A percentile compares a stretch with the other conserved stretches of the same genome.
Conservation (phyloP, 2,329 filamentous ascomycete species). For the Exserohilum turcica region DNA sequence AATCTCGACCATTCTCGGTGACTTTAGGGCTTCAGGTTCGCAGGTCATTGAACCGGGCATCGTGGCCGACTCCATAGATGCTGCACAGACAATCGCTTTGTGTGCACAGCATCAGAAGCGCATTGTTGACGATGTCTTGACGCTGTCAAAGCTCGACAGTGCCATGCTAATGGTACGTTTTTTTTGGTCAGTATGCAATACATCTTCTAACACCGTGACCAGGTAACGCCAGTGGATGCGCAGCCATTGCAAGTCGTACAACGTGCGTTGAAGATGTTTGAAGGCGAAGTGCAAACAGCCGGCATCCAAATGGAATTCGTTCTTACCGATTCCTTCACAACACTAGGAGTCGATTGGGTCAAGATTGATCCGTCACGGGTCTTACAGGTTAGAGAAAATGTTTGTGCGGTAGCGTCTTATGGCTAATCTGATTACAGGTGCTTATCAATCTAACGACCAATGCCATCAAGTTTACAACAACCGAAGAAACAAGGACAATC, state of each 20-base stretch:
- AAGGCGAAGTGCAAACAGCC: conserved; percentile 71
- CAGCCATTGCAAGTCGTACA: conserved; percentile 70
- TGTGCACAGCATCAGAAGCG: conserved; percentile 80
- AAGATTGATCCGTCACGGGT: conserved; percentile 76
- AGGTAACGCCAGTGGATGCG: conserved; percentile 69
- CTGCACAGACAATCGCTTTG: conserved; percentile 75
- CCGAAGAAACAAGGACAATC: conserved; percentile 66
- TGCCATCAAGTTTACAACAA: conserved; percentile 79
- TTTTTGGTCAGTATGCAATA: neutral
- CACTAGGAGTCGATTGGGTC: conserved; percentile 67
- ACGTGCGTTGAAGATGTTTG: conserved; percentile 76
- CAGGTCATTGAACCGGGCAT: conserved; percentile 55
- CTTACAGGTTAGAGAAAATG: conserved; percentile 57
- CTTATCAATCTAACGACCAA: conserved; percentile 82
- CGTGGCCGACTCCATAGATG: conserved; percentile 68
- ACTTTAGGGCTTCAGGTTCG: conserved; percentile 53
- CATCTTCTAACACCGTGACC: neutral
- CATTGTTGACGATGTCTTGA: conserved; percentile 56
- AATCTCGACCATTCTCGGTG: conserved; percentile 61
- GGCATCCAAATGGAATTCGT: conserved; percentile 70
- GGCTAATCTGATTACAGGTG: conserved; percentile 50
- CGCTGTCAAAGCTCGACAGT: conserved; percentile 68
- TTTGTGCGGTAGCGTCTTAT: neutral
- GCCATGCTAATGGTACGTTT: conserved; percentile 65
- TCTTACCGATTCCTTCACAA: conserved; percentile 65